Conservation (phyloP, 2,329 filamentous ascomycete genomes). For the Calcarisporium arbuscula region DNA sequence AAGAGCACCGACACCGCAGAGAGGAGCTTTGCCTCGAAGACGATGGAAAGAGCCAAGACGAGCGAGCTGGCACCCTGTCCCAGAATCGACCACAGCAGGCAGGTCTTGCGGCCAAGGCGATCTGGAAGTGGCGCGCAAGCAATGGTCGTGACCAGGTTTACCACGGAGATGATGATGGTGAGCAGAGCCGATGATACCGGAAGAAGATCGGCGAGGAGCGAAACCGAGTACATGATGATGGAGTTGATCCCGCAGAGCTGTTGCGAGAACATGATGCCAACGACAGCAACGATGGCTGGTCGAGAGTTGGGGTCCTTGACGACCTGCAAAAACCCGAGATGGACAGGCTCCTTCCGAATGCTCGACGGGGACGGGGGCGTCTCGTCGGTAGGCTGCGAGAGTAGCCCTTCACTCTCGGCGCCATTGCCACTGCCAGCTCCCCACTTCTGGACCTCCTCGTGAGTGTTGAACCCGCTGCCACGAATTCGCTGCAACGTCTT, state of each 20-base stretch:
- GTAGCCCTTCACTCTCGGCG: conserved; percentile 66
- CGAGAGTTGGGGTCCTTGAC: conserved; percentile 61
- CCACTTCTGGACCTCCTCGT: conserved; percentile 64
- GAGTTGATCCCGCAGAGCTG: conserved; percentile 94
- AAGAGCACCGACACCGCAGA: conserved; percentile 75
- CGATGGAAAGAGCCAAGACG: conserved; percentile 73
- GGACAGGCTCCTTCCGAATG: conserved; percentile 16
- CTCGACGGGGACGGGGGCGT: conserved; percentile 7
- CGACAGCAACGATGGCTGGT: conserved; percentile 71
- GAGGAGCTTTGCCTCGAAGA: conserved; percentile 62
- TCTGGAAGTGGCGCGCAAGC: conserved; percentile 81
- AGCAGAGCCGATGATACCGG: conserved; percentile 75
- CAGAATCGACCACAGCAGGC: conserved; percentile 72
- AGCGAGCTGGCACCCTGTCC: conserved; percentile 80
- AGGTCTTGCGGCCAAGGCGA: conserved; percentile 78
- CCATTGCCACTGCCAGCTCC: conserved; percentile 26
- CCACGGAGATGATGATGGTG: conserved; percentile 77
- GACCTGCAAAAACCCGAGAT: conserved; percentile 59
- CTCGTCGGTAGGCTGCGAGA: conserved; percentile 32
- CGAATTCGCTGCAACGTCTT: conserved; percentile 68
- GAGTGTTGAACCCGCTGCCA: conserved; percentile 61
- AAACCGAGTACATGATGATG: conserved; percentile 97
- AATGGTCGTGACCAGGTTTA: conserved; percentile 80
- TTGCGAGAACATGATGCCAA: conserved; percentile 88
- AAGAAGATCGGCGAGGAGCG: conserved; percentile 73